phyloP scores from a whole-genome alignment of 179 eudicot genomes.

The Heliamphora ciliata region DNA sequence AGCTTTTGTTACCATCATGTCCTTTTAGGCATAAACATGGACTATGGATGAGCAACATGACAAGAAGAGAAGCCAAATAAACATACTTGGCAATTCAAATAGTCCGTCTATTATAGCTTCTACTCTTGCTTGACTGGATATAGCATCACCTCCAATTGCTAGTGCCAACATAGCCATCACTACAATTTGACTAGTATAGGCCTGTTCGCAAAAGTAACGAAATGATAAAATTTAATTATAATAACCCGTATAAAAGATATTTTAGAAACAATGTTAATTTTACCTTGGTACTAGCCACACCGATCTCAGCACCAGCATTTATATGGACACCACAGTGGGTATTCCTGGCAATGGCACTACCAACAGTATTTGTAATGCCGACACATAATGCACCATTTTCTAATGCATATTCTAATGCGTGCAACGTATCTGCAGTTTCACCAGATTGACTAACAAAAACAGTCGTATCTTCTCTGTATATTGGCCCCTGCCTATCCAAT shows the following conservation, averaged over 20 bases:
- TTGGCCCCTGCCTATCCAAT: conserved; percentile 94
- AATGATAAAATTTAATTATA: background rate
- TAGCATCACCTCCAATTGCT: conserved; percentile 77
- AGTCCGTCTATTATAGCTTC: conserved; percentile 77
- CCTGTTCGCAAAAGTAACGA: conserved; percentile 41
- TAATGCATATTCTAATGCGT: conserved; percentile 79
- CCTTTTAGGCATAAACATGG: background rate
- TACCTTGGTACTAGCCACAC: conserved; percentile 99
- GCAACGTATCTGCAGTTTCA: conserved; percentile 93
- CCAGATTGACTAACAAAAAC: conserved; percentile 99
- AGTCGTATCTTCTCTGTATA: conserved; percentile 92
- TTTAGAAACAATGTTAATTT: background rate
- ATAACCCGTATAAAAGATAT: background rate
- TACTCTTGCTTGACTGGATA: conserved; percentile 73
- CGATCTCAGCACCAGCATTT: conserved; percentile 97
- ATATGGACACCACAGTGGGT: conserved; percentile 96
- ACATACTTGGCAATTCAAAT: conserved; percentile 82
- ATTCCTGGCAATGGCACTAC: conserved; percentile 89
- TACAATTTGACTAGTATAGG: conserved; percentile 96
- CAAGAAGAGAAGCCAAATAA: background rate
- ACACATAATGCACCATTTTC: conserved; percentile 96
- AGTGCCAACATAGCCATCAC: conserved; percentile 96
- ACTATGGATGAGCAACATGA: background rate
- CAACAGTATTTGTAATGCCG: conserved; percentile 95
- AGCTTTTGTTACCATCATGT: background rate